Evolutionary conservation across 2,329 filamentous ascomycete species (phyloP), one percentile per base, ranked within the genome.

Genomic region (Fusarium brevicatenulatum): DNA sequence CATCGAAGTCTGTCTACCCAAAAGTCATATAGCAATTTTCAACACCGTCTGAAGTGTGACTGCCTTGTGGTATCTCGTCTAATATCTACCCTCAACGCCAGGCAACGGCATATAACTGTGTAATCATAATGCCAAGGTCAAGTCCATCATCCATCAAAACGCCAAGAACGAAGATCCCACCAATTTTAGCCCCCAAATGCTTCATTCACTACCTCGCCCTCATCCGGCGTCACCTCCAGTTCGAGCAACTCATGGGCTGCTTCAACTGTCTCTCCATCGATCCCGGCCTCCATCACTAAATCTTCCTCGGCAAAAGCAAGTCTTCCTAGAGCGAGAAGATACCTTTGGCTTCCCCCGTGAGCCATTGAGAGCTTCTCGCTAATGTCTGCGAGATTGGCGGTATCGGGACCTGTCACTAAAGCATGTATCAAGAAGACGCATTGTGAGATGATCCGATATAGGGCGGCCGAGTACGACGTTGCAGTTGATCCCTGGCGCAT

Each of bases 231-330:
- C 28, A 97, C 89, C 5, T 91, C 90, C 68, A 94, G 86, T 79
- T 97, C 94, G 43, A 98, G 82, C 70, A 99, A 85, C 77, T 93
- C 90, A 75, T 95, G 91, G 7, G 96, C 95, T 81, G 92, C 91
- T 71, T 95, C 93, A 3, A 92, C 89, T 2, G 94, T 93, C 71
- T 94, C 93, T 34, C 92, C 89, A 40, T 93, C 92, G 59, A 97
- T 92, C 1, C 91, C 91, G 4, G 86, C 85, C 81, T 98, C 95
- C 34, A 97, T 86, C 16, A 96, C 88, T 13, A 93, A 81, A 36
- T 94, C 92, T 69, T 97, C 94, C 55, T 91, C 90, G 10, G 90
- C 91, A 80, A 97, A 98, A 0, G 93, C 94, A n/a, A 98, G 83
- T 46, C 95, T 85, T 0, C 94, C 95, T 49, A 99, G 84, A 5